Percentiles rank a stretch among this genome's conserved stretches.
Evolutionary conservation across 345 rosid species (phyloP).

Genomic region (Citrus glauca): DNA sequence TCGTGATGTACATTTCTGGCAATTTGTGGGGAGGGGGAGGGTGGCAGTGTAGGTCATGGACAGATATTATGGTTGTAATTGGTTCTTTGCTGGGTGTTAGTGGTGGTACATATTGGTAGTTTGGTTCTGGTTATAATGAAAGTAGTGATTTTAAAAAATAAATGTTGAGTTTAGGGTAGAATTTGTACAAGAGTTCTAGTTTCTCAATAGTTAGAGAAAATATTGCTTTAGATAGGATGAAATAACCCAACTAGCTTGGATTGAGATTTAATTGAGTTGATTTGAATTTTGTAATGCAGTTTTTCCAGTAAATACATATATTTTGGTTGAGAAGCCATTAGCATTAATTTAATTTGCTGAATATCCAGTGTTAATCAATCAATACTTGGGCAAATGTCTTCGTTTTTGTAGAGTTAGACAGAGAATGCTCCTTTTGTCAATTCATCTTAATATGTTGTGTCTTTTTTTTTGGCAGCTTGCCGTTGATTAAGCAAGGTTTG

Average conservation of each 20-base stretch:
- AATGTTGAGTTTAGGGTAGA: not conserved
- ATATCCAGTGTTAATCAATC: not conserved
- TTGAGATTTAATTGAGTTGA: not conserved
- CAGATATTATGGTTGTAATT: not conserved
- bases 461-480: slow-evolving; percentile 46
- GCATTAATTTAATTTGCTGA: not conserved
- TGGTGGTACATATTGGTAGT: not conserved
- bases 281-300: not conserved
- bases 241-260: not conserved
- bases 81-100: not conserved
- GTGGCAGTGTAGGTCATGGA: not conserved
- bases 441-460: not conserved
- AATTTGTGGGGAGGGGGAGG: not conserved
- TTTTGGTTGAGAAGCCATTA: not conserved
- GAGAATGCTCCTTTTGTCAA: not conserved
- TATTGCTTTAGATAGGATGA: not conserved
- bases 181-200: not conserved
- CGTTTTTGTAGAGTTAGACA: not conserved
- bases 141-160: not conserved
- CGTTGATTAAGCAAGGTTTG: slow-evolving; percentile 56
- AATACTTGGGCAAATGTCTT: not conserved
- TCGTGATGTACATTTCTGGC: not conserved
- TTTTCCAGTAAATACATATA: not conserved
- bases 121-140: not conserved
- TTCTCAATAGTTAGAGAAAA: not conserved